phyloP scores from a whole-genome alignment of 441 rosid species.

The Gossypium gossypioides region DNA sequence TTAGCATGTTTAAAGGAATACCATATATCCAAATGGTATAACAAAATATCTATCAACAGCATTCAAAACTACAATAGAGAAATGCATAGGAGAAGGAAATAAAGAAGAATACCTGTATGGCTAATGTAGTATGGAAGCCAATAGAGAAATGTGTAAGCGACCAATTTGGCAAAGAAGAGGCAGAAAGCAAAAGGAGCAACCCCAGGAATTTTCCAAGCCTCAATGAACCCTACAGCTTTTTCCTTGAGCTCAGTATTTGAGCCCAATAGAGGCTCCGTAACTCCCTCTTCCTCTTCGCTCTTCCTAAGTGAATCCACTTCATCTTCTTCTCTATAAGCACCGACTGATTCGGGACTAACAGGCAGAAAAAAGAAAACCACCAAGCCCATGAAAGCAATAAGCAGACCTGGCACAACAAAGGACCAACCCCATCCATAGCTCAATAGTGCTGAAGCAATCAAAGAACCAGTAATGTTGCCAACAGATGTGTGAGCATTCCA shows the following conservation, averaged over 20 bases:
- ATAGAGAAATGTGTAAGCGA: constrained; percentile 90
- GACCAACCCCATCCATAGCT: constrained; percentile 97
- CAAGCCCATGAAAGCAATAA: constrained; percentile 44
- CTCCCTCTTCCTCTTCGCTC: constrained; percentile 35
- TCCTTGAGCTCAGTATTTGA: constrained; percentile 32
- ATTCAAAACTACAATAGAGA: too few species aligned
- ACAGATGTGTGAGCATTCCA: constrained; percentile 99
- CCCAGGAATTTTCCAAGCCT: constrained; percentile 93
- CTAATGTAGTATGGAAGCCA: constrained; percentile 97
- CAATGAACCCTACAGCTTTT: constrained; percentile 75
- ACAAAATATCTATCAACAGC: too few species aligned
- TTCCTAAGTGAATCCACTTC: constrained; percentile 38
- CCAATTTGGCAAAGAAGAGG: constrained; percentile 87
- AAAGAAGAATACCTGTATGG: constrained; percentile 56
- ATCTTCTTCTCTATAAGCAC: constrained; percentile 45
- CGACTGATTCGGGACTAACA: constrained; percentile 61
- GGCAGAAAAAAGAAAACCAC: constrained; percentile 61
- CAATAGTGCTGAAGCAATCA: constrained; percentile 67
- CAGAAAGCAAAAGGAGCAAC: constrained; percentile 89
- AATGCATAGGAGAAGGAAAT: background rate
- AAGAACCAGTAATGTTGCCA: constrained; percentile 79
- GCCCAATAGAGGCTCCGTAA: constrained; percentile 41
- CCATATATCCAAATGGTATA: too few species aligned
- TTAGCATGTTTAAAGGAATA: background rate
- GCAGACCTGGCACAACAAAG: constrained; percentile 71